These are phyloP conservation scores for Sporothrix humicola DNA, from an alignment of 2,329 filamentous ascomycete genomes.

Conservation along the genomic window DNA sequence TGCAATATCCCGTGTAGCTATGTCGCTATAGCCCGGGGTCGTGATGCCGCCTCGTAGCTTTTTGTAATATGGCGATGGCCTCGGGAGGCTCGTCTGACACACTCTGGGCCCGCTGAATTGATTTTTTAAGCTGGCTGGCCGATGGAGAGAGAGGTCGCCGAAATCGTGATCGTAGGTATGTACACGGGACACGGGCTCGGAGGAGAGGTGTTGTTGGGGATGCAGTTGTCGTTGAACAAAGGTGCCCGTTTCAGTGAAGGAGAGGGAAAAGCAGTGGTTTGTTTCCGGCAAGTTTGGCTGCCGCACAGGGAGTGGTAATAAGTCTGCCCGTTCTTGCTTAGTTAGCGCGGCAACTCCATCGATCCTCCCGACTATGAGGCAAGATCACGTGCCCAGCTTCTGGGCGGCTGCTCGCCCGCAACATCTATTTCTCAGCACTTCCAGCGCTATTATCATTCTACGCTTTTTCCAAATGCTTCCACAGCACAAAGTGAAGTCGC, in stretches of 20 bases:
- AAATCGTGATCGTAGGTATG: neutral
- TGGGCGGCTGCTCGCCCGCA: neutral
- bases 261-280: constrained; percentile 32
- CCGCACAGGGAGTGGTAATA: constrained; percentile 33
- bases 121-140: neutral
- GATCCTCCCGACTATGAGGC: neutral
- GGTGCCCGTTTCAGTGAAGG: neutral
- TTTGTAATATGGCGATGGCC: neutral
- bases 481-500: neutral
- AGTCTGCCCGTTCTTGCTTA: constrained; percentile 30
- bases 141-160: neutral
- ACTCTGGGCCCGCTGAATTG: neutral
- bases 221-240: constrained; percentile 20
- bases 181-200: neutral
- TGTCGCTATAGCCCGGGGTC: neutral
- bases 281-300: constrained; percentile 36
- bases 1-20: neutral
- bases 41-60: neutral
- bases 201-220: neutral
- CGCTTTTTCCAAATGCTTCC: neutral
- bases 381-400: constrained; percentile 6
- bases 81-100: neutral
- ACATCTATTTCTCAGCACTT: neutral
- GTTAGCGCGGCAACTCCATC: constrained; percentile 13
- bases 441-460: too few relatives aligned